Conservation (phyloP, 1,284 basidiomycete genomes). For the Austroboletus novae-zelandiae region DNA sequence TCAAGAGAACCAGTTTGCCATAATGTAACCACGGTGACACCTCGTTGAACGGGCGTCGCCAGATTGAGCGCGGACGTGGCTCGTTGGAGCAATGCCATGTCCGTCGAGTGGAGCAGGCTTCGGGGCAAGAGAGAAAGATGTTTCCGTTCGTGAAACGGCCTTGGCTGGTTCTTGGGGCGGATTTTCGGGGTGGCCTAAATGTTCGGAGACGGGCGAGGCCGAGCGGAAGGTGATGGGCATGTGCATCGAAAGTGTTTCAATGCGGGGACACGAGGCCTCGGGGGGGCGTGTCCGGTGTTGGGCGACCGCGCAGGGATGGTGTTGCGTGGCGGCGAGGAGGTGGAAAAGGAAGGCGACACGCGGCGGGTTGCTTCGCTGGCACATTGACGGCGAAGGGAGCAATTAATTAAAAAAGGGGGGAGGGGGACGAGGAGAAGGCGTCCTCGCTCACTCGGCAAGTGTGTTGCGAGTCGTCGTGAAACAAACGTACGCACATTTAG, state of each 20-base stretch:
- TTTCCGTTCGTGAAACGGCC: neutral
- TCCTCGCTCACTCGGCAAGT: no score
- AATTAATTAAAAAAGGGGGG: neutral
- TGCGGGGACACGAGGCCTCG: constrained; percentile 18
- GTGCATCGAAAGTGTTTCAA: constrained; percentile 18
- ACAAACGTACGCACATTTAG: no score
- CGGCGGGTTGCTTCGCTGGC: neutral
- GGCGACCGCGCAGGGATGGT: neutral
- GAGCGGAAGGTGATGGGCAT: neutral
- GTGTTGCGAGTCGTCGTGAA: no score
- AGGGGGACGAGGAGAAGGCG: neutral
- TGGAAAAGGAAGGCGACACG: no score
- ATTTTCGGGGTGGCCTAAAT: constrained; percentile 4
- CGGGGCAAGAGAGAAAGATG: neutral
- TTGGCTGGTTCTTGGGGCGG: neutral
- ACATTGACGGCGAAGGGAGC: no score
- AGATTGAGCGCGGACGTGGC: neutral
- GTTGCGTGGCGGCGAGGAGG: no score
- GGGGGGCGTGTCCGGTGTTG: neutral
- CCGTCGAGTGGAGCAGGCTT: neutral
- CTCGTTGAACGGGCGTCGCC: neutral
- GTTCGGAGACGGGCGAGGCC: constrained; percentile 2
- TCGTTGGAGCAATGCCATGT: no score
- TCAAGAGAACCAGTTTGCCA: constrained; percentile 11
- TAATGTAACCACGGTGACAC: constrained; percentile 18